phyloP scores from a whole-genome alignment of 257 asterid genomes.

The Salvia rosmarinus region DNA sequence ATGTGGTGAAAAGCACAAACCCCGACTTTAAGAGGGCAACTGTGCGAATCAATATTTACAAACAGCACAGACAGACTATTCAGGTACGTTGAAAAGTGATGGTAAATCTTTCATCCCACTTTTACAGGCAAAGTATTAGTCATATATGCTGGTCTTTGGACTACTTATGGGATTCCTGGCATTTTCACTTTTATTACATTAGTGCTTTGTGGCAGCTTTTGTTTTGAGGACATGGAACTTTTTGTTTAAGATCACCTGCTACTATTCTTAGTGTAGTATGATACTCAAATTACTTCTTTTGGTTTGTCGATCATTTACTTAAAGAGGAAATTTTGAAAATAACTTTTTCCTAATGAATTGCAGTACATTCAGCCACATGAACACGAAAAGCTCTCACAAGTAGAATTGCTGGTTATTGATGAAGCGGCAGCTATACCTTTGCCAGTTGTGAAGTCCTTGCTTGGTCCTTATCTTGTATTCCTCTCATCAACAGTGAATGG shows the following conservation, averaged over 20 bases:
- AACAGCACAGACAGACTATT: conserved; percentile 91
- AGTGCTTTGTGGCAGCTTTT: not conserved
- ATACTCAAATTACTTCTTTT: not conserved
- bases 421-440: conserved; percentile 99
- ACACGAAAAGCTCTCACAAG: conserved; percentile 89
- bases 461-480: conserved; percentile 97
- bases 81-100: conserved; percentile 54
- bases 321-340: not conserved
- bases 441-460: conserved; percentile 88
- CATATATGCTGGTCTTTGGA: conserved; percentile 11
- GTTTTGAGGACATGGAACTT: conserved; percentile 5
- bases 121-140: not conserved
- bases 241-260: not conserved
- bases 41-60: conserved; percentile 76
- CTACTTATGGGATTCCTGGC: conserved; percentile 18
- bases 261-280: conserved; percentile 10
- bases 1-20: conserved; percentile 77
- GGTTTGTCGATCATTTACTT: conserved; percentile 6
- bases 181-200: not conserved
- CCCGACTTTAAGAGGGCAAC: conserved; percentile 77
- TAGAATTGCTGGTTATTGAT: conserved; percentile 88
- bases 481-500: conserved; percentile 97
- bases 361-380: conserved; percentile 94
- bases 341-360: conserved; percentile 21
- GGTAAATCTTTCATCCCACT: not conserved